These are phyloP conservation scores for Microcera coccophila DNA, from an alignment of 2,329 filamentous ascomycete species.

Conservation along the genomic window DNA sequence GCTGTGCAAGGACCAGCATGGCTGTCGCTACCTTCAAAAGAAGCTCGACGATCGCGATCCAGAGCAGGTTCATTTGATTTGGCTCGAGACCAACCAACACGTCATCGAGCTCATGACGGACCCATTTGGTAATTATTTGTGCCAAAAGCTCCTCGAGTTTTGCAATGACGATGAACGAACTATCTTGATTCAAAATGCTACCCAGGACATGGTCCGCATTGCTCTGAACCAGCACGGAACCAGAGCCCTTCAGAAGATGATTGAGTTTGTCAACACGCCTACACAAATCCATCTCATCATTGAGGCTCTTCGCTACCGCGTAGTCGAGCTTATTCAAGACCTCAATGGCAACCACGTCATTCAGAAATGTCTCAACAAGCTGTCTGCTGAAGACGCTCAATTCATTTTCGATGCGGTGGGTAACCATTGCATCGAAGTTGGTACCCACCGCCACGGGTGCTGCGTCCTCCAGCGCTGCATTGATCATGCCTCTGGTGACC, in stretches of 20 bases:
- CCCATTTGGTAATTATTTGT: constrained; percentile 98
- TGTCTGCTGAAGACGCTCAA: constrained; percentile 76
- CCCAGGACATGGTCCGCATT: constrained; percentile 83
- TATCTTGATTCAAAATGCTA: constrained; percentile 83
- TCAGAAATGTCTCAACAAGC: constrained; percentile 96
- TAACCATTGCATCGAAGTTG: constrained; percentile 79
- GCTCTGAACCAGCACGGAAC: constrained; percentile 97
- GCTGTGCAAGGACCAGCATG: constrained; percentile 96
- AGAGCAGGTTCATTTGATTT: constrained; percentile 87
- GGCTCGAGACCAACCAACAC: constrained; percentile 86
- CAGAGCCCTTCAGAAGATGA: constrained; percentile 97
- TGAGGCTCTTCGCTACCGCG: constrained; percentile 72
- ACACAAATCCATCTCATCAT: constrained; percentile 88
- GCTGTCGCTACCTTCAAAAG: constrained; percentile 93
- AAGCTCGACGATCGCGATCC: constrained; percentile 87
- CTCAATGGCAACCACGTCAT: constrained; percentile 99
- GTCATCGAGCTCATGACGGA: constrained; percentile 98
- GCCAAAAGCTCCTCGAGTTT: constrained; percentile 95
- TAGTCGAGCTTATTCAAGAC: constrained; percentile 94
- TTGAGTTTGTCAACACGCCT: constrained; percentile 85
- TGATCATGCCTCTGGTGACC: constrained; percentile 85
- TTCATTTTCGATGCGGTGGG: constrained; percentile 98
- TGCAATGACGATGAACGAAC: constrained; percentile 95
- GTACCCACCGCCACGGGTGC: constrained; percentile 95
- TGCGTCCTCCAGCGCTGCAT: constrained; percentile 98